Base-by-base conservation (phyloP, 2,329 filamentous ascomycete species). In the Scorias spongiosa region DNA sequence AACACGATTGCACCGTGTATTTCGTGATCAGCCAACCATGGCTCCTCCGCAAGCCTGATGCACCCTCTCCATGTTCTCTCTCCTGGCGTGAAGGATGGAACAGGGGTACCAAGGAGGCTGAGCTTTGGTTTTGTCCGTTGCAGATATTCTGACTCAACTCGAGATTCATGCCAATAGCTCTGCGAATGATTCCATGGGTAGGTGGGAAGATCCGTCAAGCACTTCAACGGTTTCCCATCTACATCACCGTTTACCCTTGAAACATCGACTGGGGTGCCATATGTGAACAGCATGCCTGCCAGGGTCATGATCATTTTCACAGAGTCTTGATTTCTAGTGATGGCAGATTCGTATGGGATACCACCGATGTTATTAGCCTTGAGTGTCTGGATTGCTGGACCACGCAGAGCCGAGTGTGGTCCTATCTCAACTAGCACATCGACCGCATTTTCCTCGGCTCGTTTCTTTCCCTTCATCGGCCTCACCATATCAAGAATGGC, bases 11-110 rank as follows among this genome's bases (percentile, higher is more conserved):
- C 42, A 11, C 32, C 37, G 7, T 42, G 20, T 17, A 49, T 26
- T 14, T 40, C 40, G 44, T 65, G 62, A 17, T 54, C 57, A 7
- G 38, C 40, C 8, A 65, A 40, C 62, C 61, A 64, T 1, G 57
- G 51, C 1, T 57, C 30, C 32, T 62, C 55, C 1, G 46, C 38
- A 3, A 54, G 20, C 2, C 47, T 46, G 9, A 64, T 30, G 12
- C 54, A 26, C 15, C 58, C 58, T 10, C 53, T 43, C 54, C 56
- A 64, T 20, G n/a, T 37, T 43, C 11, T 42, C 39, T 48, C 44
- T 5, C 29, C 28, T n/a, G 40, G 29, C 12, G 42, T 48, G 18
- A 34, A 42, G 38, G 45, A 42, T n/a, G 41, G 36, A 6, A 41
- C 42, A 2, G 39, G 38, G 10, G 38, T 29, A 4, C 48, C 48